Percentiles rank a stretch among this genome's conserved stretches.
These are phyloP conservation scores for Metschnikowia similis DNA, from an alignment of 805 yeast species.

Conservation along the genomic window DNA sequence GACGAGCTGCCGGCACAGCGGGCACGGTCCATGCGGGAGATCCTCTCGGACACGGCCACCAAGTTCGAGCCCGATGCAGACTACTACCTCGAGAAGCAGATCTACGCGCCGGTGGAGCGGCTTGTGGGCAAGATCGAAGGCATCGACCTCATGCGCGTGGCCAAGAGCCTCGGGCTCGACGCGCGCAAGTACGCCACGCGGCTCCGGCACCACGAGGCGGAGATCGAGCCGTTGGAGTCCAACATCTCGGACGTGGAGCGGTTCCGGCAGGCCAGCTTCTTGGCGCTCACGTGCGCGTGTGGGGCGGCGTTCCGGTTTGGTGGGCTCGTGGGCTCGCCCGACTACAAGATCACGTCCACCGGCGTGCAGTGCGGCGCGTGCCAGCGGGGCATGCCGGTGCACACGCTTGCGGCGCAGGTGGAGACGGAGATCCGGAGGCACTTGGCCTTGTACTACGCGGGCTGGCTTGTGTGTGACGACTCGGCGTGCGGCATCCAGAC, in stretches of 20 bases:
- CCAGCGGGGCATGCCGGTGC: constrained; percentile 43
- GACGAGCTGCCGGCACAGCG: constrained; percentile 57
- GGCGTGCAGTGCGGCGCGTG: constrained; percentile 75
- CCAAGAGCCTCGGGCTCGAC: constrained; percentile 75
- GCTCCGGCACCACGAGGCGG: constrained; percentile 41
- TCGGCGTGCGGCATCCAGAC: constrained; percentile 74
- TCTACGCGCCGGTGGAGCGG: constrained; percentile 87
- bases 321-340: constrained; percentile 64
- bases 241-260: constrained; percentile 78
- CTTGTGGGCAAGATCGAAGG: constrained; percentile 83
- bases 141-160: constrained; percentile 72
- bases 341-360: constrained; percentile 55
- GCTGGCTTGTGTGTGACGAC: constrained; percentile 84
- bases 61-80: constrained; percentile 64
- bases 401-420: constrained; percentile 65
- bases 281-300: constrained; percentile 62
- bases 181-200: constrained; percentile 52
- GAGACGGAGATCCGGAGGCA: constrained; percentile 68
- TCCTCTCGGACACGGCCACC: constrained; percentile 45
- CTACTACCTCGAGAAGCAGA: constrained; percentile 82
- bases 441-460: constrained; percentile 77
- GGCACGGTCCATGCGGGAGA: constrained; percentile 78
- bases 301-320: constrained; percentile 59
- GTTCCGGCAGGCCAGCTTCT: constrained; percentile 58
- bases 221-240: constrained; percentile 72